Evolutionary conservation across 305 asterid species (phyloP), one percentile per base, ranked within the genome.

Genomic region (Rubia balearica): DNA sequence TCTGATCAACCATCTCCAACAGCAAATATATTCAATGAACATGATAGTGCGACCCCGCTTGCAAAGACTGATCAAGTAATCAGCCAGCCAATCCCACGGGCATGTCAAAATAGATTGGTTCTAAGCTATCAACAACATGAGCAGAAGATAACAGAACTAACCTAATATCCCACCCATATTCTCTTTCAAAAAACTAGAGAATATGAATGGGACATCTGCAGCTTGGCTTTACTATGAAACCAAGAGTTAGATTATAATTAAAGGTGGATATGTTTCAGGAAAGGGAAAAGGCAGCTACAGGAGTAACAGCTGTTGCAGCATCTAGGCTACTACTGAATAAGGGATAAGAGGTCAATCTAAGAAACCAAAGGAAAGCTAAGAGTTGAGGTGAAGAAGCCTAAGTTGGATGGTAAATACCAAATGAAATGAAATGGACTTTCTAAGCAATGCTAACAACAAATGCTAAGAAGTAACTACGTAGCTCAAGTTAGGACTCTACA

Each of bases 101-200:
- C 71, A 67, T 46, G 61, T 75, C 61, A 67, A 68, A 75, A 63
- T 19, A 60, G 76, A 79, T 45, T 5, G 49, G 65, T 41, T 65
- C 65, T 69, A 77, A 71, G 70, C 65, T 36, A 70, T 41, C 59
- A 57, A 33, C 53, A 17, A 76, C 40, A 72, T 81, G 74, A 75
- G 73, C 48, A 55, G 74, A 76, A 74, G 77, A 69, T 65, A 74
- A 63, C 85, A 53, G 59, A n/a, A n/a, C 59, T 53, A 74, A 7
- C 43, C 77, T 74, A 75, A 65, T 75, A 78, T 79, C 88, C 83
- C 68, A 76, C 74, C 77, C 91, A 84, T 55, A 38, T 76, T 81
- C 82, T 83, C 88, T 84, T 81, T 68, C 46, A 12, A 78, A 91
- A 91, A 91, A 87, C 61, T 82, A 81, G 86, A 84, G 85, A 82